Evolutionary conservation across 2,329 filamentous ascomycete genomes (phyloP).

Genomic region (Phialophora verrucosa): DNA sequence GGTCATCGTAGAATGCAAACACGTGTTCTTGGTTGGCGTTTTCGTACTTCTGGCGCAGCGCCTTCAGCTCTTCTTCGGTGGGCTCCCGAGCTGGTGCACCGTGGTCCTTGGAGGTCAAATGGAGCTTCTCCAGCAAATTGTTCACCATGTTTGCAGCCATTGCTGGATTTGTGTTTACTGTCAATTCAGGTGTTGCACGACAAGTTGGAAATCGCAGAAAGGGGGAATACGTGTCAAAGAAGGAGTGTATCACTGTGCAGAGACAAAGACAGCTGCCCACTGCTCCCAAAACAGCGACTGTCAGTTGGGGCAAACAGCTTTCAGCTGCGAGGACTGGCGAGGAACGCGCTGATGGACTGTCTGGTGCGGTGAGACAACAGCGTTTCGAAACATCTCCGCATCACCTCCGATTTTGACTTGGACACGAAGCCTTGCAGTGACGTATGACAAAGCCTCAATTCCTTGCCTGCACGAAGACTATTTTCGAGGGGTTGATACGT

Average conservation of each 20-base stretch:
- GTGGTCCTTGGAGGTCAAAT: slow-evolving; percentile 44
- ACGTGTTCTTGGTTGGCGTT: slow-evolving; percentile 80
- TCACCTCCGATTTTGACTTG: neutral
- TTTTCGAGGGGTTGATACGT: neutral
- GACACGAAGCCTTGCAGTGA: slow-evolving; percentile 32
- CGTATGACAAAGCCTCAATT: slow-evolving; percentile 25
- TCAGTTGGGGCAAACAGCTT: slow-evolving; percentile 4
- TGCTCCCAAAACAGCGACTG: neutral
- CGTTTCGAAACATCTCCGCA: slow-evolving; percentile 22
- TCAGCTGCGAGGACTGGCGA: slow-evolving; percentile 11
- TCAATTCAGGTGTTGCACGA: slow-evolving; percentile 1
- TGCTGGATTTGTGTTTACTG: slow-evolving; percentile 33
- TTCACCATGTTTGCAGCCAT: slow-evolving; percentile 55
- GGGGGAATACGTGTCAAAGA: neutral
- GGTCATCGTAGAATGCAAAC: slow-evolving; percentile 84
- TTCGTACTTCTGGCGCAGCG: slow-evolving; percentile 74
- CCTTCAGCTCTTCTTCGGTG: slow-evolving; percentile 68
- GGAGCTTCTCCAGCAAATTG: slow-evolving; percentile 56
- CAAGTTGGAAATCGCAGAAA: neutral
- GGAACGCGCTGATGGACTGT: slow-evolving; percentile 12
- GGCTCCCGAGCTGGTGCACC: slow-evolving; percentile 56
- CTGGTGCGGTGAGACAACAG: slow-evolving; percentile 32
- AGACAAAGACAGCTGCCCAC: slow-evolving; percentile 16
- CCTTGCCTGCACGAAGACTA: neutral
- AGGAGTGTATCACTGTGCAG: slow-evolving; percentile 14